Base-by-base conservation (phyloP, 2,329 filamentous ascomycete genomes). In the Fusarium liriodendri region DNA sequence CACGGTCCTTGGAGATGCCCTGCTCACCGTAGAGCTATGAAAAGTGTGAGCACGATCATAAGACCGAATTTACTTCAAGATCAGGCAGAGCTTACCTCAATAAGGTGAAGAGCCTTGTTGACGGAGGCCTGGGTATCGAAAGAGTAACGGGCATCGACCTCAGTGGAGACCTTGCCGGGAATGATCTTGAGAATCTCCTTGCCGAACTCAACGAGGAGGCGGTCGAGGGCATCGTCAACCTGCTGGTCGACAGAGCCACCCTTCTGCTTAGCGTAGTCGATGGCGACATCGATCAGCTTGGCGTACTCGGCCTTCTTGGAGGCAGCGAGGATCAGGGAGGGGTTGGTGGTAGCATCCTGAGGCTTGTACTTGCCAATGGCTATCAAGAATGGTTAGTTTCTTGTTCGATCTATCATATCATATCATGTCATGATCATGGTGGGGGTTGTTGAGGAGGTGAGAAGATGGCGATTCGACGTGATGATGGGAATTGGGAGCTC, bases 291-390 rank as follows among this genome's bases (percentile, higher is more conserved):
- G 80, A 98, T 97, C 83, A 98, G 88, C 85, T 93, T 92, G 82
- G 94, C 95, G 85, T 98, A 98, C 86, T 98, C 95, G 84, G 94
- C 83, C 92, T 98, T 98, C 91, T 99, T 98, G 83, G 97, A 95
- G 76, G 97, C 97, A 78, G 95, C 96, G 83, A 99, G 93, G 86
- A 99, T 98, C 84, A 99, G 90, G 75, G 97, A 98, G 70, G 97
- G 97, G 92, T 99, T 99, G 89, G 97, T 99, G 85, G 97, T 99
- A 83, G 97, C 97, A 94, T 99, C 97, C 90, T 99, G 95, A 77
- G 97, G 97, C 92, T 98, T 97, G 92, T 99, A 99, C 90, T 98
- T 98, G 89, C 90, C 95, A 85, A 99, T 99, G 85, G 95, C 95
- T 91, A 87, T 84, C 68, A 16, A n/a, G 16, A 47, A 25, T 59